A percentile compares a stretch with the other conserved stretches of the same genome.
phyloP scores from a whole-genome alignment of 192 early-diverging fungal species.

The Dissophora globulifera region DNA sequence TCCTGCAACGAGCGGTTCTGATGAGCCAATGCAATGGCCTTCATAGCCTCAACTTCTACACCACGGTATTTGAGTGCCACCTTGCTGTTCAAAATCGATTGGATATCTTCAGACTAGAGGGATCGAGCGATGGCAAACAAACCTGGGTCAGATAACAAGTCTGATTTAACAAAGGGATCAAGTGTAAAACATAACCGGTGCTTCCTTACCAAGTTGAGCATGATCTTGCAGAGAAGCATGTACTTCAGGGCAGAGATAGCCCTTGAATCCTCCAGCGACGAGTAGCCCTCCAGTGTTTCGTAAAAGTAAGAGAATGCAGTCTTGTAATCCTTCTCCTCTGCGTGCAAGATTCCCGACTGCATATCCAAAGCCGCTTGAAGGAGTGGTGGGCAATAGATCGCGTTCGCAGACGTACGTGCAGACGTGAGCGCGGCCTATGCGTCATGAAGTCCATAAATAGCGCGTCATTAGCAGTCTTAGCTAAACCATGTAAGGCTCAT shows the following conservation, averaged over 20 bases:
- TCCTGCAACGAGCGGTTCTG: conserved; percentile 97
- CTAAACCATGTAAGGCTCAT: too few relatives aligned
- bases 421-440: conserved; percentile 90
- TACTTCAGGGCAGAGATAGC: conserved; percentile 95
- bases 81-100: conserved; percentile 91
- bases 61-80: conserved; percentile 90
- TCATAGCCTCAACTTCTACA: conserved; percentile 92
- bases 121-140: too few relatives aligned
- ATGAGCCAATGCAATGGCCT: conserved; percentile 92
- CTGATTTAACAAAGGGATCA: too few relatives aligned
- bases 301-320: conserved; percentile 98
- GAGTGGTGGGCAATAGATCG: conserved; percentile 97
- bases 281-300: conserved; percentile 95
- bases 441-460: background rate
- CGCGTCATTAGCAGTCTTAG: too few relatives aligned
- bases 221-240: conserved; percentile 99
- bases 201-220: conserved; percentile 87
- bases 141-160: too few relatives aligned
- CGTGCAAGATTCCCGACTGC: conserved; percentile 97
- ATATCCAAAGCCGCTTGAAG: conserved; percentile 96
- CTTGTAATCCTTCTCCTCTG: conserved; percentile 99
- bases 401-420: conserved; percentile 95
- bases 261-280: conserved; percentile 86
- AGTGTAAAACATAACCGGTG: background rate
- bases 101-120: conserved; percentile 92